Base-by-base conservation (phyloP, 2,329 filamentous ascomycete species). In the Chaetomiaceae sp. region DNA sequence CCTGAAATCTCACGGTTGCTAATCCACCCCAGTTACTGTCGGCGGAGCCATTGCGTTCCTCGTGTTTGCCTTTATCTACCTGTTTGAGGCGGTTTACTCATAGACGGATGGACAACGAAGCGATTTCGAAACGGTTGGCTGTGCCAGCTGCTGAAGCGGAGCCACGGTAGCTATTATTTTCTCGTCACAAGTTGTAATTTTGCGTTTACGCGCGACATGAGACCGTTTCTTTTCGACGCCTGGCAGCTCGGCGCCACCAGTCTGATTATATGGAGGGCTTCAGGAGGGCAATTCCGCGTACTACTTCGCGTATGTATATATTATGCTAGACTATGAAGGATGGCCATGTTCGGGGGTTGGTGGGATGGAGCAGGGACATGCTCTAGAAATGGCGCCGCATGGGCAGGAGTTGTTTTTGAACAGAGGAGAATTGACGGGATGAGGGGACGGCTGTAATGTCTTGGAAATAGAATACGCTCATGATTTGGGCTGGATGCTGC, bases 41-140 rank as follows among this genome's bases (percentile, higher is more conserved):
- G 92, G 94, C 58, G 94, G 94, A 55, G 92, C 94, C 7, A 73
- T 87, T 52, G 90, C 92, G 14, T 99, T 99, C 74, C 75, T 97
- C 43, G 71, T 90, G 27, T 99, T 99, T 67, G 92, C 90, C 56
- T 71, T 96, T 62, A 91, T 99, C 62, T 99, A 99, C 72, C 73
- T 95, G 33, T 75, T 91, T 56, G 92, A 97, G 71, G 86, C 87
- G 13, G 73, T 91, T 65, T 83, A 82, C 65, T 71, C 71, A 47
- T 80, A 71, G 33, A 56, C 45, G 38, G 18, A 40, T n/a, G 11
- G 23, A n/a, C 13, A 8, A 23, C 10, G 13, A 38, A 23, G 13
- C 21, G 2, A 8, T n/a, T n/a, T n/a, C 5, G 21, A 25, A 27
- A 33, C 43, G 29, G 21, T 53, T 54, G 58, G 53, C 53, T 54